A percentile compares a stretch with the other conserved stretches of the same genome.
phyloP scores from a whole-genome alignment of 352 stramenopile species.

The Pythium rishiriense region DNA sequence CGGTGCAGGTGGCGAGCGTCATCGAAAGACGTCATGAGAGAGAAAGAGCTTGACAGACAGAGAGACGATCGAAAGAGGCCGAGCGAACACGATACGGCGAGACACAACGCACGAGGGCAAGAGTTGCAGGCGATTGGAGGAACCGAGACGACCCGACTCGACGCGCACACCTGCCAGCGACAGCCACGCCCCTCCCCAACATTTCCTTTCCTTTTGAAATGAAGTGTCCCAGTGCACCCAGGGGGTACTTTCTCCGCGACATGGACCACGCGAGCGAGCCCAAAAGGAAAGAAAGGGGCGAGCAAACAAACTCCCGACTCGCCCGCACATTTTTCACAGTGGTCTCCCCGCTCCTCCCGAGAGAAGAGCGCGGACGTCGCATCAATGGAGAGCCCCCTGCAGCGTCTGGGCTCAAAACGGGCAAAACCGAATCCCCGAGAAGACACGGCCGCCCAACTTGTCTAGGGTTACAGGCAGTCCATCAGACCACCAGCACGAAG shows the following conservation, averaged over 20 bases:
- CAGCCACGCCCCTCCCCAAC: conserved; percentile 54
- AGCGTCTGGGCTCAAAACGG: conserved; percentile 18
- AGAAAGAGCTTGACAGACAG: neutral
- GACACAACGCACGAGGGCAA: conserved; percentile 12
- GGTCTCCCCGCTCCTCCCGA: neutral
- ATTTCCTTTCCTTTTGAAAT: conserved; percentile 70
- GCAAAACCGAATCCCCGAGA: conserved; percentile 5
- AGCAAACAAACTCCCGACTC: conserved; percentile 55
- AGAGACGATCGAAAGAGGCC: neutral
- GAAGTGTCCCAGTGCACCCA: conserved; percentile 16
- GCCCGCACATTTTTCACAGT: neutral
- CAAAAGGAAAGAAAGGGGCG: conserved; percentile 75
- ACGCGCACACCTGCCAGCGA: neutral
- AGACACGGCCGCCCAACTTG: conserved; percentile 23
- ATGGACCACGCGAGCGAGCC: conserved; percentile 9
- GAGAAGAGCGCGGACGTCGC: neutral
- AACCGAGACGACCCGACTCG: neutral
- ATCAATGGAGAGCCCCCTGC: conserved; percentile 26
- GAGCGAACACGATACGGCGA: neutral
- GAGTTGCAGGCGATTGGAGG: conserved; percentile 18
- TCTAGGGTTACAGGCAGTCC: conserved; percentile 74
- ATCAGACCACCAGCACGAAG: conserved; percentile 41
- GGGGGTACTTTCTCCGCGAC: conserved; percentile 3
- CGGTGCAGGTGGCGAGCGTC: neutral
- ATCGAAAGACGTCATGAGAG: conserved; percentile 2